Conservation (phyloP, 441 rosid genomes). For the Arabidopsis hybrid region DNA sequence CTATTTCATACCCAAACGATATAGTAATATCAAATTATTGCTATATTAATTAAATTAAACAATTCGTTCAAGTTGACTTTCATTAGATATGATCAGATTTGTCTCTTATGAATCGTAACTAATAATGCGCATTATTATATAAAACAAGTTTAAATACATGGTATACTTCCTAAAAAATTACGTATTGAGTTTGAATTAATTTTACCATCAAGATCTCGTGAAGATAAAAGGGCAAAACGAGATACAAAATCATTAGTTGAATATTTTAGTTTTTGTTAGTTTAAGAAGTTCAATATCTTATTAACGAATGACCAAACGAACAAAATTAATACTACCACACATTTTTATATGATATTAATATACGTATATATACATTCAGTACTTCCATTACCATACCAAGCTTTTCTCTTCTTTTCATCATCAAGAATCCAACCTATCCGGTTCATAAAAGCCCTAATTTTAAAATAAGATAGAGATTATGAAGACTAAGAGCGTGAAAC, state of each 20-base stretch:
- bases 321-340: neutral
- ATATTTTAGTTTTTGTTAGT: neutral
- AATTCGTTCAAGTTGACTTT: neutral
- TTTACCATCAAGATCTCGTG: neutral
- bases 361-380: constrained; percentile 23
- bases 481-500: constrained; percentile 22
- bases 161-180: neutral
- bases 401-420: neutral
- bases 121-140: neutral
- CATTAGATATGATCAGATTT: neutral
- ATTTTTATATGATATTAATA: neutral
- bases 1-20: neutral
- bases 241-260: constrained; percentile 15
- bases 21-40: neutral
- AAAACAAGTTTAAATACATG: neutral
- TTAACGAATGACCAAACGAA: neutral
- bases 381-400: constrained; percentile 19
- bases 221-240: neutral
- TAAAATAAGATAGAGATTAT: neutral
- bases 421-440: constrained; percentile 14
- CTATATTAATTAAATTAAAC: neutral
- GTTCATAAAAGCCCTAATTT: constrained; percentile 19
- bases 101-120: neutral
- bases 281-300: neutral
- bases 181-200: neutral